Evolutionary conservation across 2,329 filamentous ascomycete species (phyloP), one percentile per base, ranked within the genome.

Genomic region (Penicillium sp.): DNA sequence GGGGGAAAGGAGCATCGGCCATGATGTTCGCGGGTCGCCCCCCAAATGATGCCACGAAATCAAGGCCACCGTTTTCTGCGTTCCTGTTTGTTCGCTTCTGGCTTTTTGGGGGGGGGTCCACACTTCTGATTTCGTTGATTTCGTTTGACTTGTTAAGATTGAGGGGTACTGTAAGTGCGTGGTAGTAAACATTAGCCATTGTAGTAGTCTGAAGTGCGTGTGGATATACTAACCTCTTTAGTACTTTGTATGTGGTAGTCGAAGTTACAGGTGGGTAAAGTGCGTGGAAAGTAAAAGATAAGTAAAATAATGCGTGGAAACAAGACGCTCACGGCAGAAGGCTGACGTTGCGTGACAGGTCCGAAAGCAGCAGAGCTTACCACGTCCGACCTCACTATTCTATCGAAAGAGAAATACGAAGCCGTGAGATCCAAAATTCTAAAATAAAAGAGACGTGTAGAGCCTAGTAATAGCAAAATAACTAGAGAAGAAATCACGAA

Each of bases 1-100:
- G 68, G 61, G 75, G 68, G 64, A 71, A 73, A 62, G 74, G 72
- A 66, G 73, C 70, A 72, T 80, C 77, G 66, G 74, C 74, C 78
- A 81, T 81, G 67, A 64, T 70, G 67, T 62, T 59, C 64, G 65
- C 65, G 66, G 67, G 60, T 61, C 57, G 56, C 53, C 56, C 54
- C 53, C 51, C 46, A 61, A 61, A 57, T 43, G 45, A 46, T 56
- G 49, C 55, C 50, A 53, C 38, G 31, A 37, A 48, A 48, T 19
- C 19, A 40, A 37, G 25, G 43, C 37, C 27, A 43, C 56, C 23
- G 46, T 50, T 56, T 43, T 43, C 33, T 33, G 25, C 7, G 33
- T 35, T 49, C 17, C 29, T 37, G 45, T 27, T 37, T 31, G 33
- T 27, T 33, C 27, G 13, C 17, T 56, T 53, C 13, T 12, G 33